Evolutionary conservation across 1,284 basidiomycete genomes (phyloP), one percentile per base, ranked within the genome.

Genomic region (Irpex rosettiformis): DNA sequence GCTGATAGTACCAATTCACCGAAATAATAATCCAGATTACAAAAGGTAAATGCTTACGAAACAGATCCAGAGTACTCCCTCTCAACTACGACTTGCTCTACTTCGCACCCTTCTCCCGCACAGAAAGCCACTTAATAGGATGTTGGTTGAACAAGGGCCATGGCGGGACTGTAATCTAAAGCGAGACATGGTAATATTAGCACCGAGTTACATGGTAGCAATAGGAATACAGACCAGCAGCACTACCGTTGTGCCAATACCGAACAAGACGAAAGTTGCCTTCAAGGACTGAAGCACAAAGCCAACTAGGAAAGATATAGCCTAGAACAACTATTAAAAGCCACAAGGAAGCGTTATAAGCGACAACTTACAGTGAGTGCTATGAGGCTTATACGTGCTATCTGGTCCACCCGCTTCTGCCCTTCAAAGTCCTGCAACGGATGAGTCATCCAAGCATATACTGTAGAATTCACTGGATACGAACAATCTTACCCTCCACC

Each of bases 351-450:
- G 47, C 25, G n/a, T 40, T 43, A 42, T 24, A 30, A 22, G 7
- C 27, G 7, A 24, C 48, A 4, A 67, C 75, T 58, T 33, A 77
- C 70, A 5, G 75, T 73, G 3, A 71, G 61, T 8, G 61, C 69
- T 30, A 72, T 64, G 21, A 78, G 61, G 7, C 75, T 75, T 58
- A 81, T 67, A 28, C 77, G 78, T 30, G 77, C 67, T 28, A 87
- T 74, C 54, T 74, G 66, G 60, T 91, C 89, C 0, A 82, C 83
- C 24, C 74, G 67, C 61, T 79, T 80, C 67, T 91, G 89, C 1
- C 89, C 89, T 64, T 84, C 80, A 71, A 90, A 91, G 69, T 91
- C 89, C 89, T 91, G 57, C 16, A n/a, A n/a, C n/a, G n/a, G n/a
- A 24, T 5, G 54, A 7, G 2, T 18, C 3, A n/a, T 42, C 58